Evolutionary conservation across 306 rosid species (phyloP), one percentile per base, ranked within the genome.

Genomic region (Mimosa pudica): DNA sequence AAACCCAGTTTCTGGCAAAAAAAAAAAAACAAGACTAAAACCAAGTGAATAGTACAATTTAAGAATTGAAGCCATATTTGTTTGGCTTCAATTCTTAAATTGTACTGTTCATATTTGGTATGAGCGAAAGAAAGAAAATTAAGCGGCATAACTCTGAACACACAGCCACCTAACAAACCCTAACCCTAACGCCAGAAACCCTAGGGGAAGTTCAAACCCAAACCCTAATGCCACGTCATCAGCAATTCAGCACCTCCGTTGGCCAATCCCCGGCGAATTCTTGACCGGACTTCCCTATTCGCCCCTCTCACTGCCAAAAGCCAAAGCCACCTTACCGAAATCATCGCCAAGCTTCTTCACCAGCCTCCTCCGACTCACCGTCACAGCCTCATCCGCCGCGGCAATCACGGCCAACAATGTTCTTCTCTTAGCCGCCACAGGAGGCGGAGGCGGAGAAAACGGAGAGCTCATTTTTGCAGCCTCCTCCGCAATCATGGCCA

Each of bases 281-380:
- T 77, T 67, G 6, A 7, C 30, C 0, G 79, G 83, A 42, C 38
- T 63, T 10, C 51, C 71, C 2, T 69, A 75, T 5, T 36, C 57
- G 7, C 2, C 69, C 36, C 6, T 14, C 12, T 71, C 77, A 7
- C 47, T 84, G 86, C 84, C 93, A 24, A 24, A 24, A 24, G 30
- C 93, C 3, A 70, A 61, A 35, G 97, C 96, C 4, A 93, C 97
- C 46, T 83, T 87, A 75, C 91, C 99, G 4, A 95, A 95, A 74
- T 93, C 98, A 62, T 88, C 99, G 0, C 82, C 92, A 1, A 93
- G 89, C 77, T 90, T 95, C 88, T 93, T 95, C 87, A 93, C 96
- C 81, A 95, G 79, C 71, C 90, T 77, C 49, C 79, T 83, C 57
- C 83, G 84, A 54, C 20, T 17, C 45, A 8, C 45, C 74, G 30